phyloP scores from a whole-genome alignment of 1,284 basidiomycete genomes.

The Agroathelia rolfsii region DNA sequence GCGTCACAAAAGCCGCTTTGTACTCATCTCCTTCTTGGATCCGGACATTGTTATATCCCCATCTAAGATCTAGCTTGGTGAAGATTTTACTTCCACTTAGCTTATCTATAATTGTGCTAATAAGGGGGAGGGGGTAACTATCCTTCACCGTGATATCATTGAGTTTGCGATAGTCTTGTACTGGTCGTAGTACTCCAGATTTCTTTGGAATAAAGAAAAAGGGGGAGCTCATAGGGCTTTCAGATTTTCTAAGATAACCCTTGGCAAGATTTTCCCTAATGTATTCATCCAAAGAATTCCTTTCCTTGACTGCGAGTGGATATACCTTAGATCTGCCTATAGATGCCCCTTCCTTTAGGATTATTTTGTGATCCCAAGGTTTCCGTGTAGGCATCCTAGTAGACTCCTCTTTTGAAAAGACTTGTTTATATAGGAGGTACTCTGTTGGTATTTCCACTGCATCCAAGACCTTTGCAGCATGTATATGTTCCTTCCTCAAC shows the following conservation, averaged over 20 bases:
- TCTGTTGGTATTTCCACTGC: no score
- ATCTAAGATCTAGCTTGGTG: constrained; percentile 25
- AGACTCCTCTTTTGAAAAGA: no score
- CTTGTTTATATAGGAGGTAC: no score
- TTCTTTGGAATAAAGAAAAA: constrained; percentile 38
- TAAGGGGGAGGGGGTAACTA: constrained; percentile 25
- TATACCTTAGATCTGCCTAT: no score
- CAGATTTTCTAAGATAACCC: constrained; percentile 18
- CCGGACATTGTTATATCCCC: constrained; percentile 23
- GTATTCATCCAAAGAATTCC: constrained; percentile 18
- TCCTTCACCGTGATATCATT: constrained; percentile 29
- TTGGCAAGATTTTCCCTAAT: constrained; percentile 22
- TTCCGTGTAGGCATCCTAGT: no score
- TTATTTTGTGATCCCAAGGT: no score
- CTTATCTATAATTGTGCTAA: constrained; percentile 22
- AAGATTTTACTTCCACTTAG: constrained; percentile 19
- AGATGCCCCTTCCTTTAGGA: no score
- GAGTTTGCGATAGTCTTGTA: constrained; percentile 26
- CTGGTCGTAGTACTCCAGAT: constrained; percentile 22
- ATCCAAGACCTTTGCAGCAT: no score
- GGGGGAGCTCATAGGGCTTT: constrained; percentile 21
- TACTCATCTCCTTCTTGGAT: constrained; percentile 25
- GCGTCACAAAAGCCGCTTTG: constrained; percentile 23
- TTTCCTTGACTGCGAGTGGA: constrained; percentile 17
- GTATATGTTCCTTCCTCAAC: no score